Evolutionary conservation across 2,329 filamentous ascomycete species (phyloP).

Genomic region (Chaetomiaceae sp.): DNA sequence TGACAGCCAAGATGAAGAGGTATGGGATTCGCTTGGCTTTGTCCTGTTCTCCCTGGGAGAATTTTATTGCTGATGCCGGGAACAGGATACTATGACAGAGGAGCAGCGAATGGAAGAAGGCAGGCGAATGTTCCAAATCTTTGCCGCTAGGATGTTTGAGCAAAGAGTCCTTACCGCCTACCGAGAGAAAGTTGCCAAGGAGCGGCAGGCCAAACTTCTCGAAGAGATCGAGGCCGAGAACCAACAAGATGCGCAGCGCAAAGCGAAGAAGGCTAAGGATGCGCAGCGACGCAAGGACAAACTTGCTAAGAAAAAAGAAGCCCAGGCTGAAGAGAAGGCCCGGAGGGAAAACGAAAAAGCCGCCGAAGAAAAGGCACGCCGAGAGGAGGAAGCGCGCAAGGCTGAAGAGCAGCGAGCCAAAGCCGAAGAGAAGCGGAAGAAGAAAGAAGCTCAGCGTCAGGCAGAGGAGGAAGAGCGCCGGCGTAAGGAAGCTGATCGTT

Average conservation of each 20-base stretch:
- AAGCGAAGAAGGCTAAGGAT: conserved; percentile 89
- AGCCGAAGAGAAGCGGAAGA: conserved; percentile 85
- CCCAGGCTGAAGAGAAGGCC: conserved; percentile 85
- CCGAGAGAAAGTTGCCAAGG: conserved; percentile 90
- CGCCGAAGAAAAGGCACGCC: conserved; percentile 78
- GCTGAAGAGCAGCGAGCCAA: conserved; percentile 75
- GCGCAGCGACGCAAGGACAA: conserved; percentile 95
- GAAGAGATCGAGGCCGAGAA: conserved; percentile 88
- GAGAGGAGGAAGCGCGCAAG: conserved; percentile 71
- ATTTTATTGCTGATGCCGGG: conserved; percentile 13
- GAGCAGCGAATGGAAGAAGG: conserved; percentile 99
- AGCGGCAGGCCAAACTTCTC: conserved; percentile 84
- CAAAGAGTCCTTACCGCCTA: conserved; percentile 96
- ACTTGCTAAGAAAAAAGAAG: conserved; percentile 81
- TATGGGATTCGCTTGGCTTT: conserved; percentile 30
- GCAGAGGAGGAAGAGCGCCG: conserved; percentile 84
- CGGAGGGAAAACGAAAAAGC: conserved; percentile 84
- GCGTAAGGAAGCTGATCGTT: conserved; percentile 80
- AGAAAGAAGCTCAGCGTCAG: conserved; percentile 85
- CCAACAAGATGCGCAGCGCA: conserved; percentile 69
- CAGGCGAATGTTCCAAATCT: conserved; percentile 98
- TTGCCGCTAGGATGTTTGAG: conserved; percentile 98
- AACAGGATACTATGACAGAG: conserved; percentile 93
- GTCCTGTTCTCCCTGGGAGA: neutral
- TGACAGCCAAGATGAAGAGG: conserved; percentile 72